Base-by-base conservation (phyloP, 2,329 filamentous ascomycete genomes). In the Diaporthe batatas region DNA sequence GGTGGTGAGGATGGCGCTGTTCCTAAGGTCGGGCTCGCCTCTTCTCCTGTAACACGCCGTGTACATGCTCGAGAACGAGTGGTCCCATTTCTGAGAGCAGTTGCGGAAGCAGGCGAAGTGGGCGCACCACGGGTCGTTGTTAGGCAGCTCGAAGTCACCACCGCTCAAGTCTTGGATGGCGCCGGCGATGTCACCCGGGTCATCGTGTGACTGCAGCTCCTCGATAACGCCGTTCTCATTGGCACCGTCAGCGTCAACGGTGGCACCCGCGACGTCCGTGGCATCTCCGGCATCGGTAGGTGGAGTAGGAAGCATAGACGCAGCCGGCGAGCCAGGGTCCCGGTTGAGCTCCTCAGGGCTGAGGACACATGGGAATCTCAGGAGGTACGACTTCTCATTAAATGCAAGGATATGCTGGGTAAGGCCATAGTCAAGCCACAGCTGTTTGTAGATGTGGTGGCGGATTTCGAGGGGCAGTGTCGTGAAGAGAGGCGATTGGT, bases 401-500 rank as follows among this genome's bases (percentile, higher is more conserved):
- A 65, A 25, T 11, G 32, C 16, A 6, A 53, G 51, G 51, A 73
- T 67, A 29, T 73, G 71, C 39, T 73, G 71, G 18, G 67, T 58
- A 3, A 70, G 59, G 23, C 71, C 71, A 34, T 47, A 39, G 6
- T 58, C 71, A 21, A 57, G 39, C 71, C 73, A 75, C 44, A 75
- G 53, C 25, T 75, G 62, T 23, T 58, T 42, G 55, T 75, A 75
- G 34, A 75, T 68, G 16, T 51, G 25, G 12, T 62, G 67, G 3
- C 75, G 73, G 21, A 75, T 34, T 1, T 75, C 75, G 23, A 70
- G 69, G 14, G 75, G 69, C 2, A 75, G 55, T 10, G 6, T 25
- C 11, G 51, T 8, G 62, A 79, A 78, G 34, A 77, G 68, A 6
- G 32, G 32, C 14, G 79, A 76, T 23, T 73, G 51, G 1, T 49